Percentiles rank a stretch among this genome's conserved stretches.
phyloP scores from a whole-genome alignment of 2,329 filamentous ascomycete genomes.

The Xylariales sp. region DNA sequence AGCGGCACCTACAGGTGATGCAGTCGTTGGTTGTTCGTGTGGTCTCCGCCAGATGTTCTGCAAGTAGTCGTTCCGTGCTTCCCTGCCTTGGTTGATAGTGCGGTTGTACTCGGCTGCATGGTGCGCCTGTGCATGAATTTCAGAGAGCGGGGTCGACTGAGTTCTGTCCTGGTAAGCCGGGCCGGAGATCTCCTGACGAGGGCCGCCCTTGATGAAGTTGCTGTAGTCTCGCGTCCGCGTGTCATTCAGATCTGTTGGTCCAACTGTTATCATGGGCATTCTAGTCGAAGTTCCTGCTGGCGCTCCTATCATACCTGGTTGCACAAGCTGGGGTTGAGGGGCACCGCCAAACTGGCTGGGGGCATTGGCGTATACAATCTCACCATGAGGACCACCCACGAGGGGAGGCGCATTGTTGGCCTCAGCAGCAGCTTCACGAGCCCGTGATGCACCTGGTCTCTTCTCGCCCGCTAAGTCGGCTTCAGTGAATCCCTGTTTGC shows the following conservation, averaged over 20 bases:
- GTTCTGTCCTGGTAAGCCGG: constrained; percentile 84
- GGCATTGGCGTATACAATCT: constrained; percentile 83
- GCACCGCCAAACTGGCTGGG: constrained; percentile 61
- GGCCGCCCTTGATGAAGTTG: constrained; percentile 70
- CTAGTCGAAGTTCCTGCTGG: constrained; percentile 62
- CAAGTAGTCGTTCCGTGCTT: constrained; percentile 73
- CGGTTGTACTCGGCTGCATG: constrained; percentile 92
- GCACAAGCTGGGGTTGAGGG: constrained; percentile 64
- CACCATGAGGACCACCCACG: constrained; percentile 67
- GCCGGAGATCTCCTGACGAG: constrained; percentile 85
- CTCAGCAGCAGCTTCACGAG: constrained; percentile 75
- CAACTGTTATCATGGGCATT: constrained; percentile 80
- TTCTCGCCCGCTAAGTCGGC: constrained; percentile 95
- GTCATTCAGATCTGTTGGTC: constrained; percentile 68
- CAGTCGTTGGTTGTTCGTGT: constrained; percentile 66
- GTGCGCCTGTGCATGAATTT: constrained; percentile 80
- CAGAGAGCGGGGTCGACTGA: constrained; percentile 68
- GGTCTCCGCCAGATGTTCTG: constrained; percentile 78
- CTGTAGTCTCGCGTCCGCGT: constrained; percentile 76
- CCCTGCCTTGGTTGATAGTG: constrained; percentile 72
- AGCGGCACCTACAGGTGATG: constrained; percentile 37
- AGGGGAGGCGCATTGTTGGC: constrained; percentile 50
- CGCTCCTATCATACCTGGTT: constrained; percentile 66
- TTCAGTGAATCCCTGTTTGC: constrained; percentile 97
- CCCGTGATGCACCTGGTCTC: constrained; percentile 85